Evolutionary conservation across 352 stramenopile genomes (phyloP), one percentile per base, ranked within the genome.

Genomic region (Phytophthora colocasiae): DNA sequence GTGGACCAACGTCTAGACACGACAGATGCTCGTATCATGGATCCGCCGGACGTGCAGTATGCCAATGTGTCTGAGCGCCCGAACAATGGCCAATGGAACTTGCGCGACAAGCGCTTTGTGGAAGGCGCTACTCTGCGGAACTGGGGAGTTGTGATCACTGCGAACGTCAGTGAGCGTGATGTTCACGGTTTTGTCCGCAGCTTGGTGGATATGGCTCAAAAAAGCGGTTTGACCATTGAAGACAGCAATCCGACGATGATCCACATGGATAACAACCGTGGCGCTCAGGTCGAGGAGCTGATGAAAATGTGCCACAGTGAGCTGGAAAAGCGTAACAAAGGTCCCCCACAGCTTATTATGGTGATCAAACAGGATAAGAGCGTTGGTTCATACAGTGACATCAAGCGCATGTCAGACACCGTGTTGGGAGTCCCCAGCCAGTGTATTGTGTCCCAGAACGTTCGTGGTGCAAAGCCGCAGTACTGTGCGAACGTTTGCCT

Each of bases 381-480:
- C 54, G 58, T 73, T n/a, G 59, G 58, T 22, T 72, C 76, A 1
- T 93, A 93, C 47, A 62, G 59, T 4, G 81, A 91, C n/a, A 81
- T 95, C 32, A 95, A 95, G 71, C 77, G 79, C 32, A 77, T 89
- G 43, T 90, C 81, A 0, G 85, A 95, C 71, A 85, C 66, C 7
- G 59, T 86, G 34, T 58, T 93, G 27, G 86, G 83, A 27, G 79
- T 95, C 10, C 78, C 79, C 22, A 90, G 73, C 41, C 87, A 95
- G 54, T 92, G 84, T 60, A 81, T 93, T 26, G 69, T 93, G 17
- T 71, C 70, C 0, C 66, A 77, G 41, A 79, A 91, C 39, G 66
- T 92, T 9, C 19, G 40, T 2, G 77, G 68, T 38, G 60, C 69
- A 1, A 84, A 85, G 9, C 55, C 65, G 0, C 80, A 89, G 58